Evolutionary conservation across 768 basidiomycete genomes (phyloP).

Genomic region (Agaricus sinodeliciosus): DNA sequence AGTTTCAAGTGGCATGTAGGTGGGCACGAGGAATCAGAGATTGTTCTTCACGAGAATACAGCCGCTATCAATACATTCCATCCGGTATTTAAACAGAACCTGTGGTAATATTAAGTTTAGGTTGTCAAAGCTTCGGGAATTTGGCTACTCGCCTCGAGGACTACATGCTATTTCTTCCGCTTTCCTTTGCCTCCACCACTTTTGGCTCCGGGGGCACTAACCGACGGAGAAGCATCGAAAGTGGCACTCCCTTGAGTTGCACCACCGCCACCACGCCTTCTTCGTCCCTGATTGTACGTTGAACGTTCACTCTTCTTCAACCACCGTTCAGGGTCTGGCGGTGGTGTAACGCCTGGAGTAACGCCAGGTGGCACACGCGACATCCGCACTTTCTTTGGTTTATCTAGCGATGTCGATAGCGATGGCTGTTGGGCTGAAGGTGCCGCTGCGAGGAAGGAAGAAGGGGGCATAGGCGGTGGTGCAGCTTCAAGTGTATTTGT

Average conservation of each 20-base stretch:
- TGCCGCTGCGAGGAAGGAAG: conserved; percentile 23
- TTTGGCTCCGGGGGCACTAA: conserved; percentile 25
- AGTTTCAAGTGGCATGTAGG: conserved; percentile 7
- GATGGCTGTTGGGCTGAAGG: conserved; percentile 27
- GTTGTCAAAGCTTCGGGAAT: neutral
- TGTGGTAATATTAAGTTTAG: conserved; percentile 4
- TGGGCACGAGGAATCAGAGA: conserved; percentile 12
- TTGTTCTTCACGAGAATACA: conserved; percentile 12
- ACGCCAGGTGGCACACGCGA: conserved; percentile 74
- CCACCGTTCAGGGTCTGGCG: conserved; percentile 85
- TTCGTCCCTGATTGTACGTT: conserved; percentile 44
- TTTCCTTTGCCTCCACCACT: conserved; percentile 50
- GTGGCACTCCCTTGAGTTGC: conserved; percentile 63
- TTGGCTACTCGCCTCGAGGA: conserved; percentile 9
- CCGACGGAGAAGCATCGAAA: conserved; percentile 26
- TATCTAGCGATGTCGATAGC: conserved; percentile 19
- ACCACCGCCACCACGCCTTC: conserved; percentile 42
- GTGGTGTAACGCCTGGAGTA: conserved; percentile 69
- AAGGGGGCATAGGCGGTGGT: conserved; percentile 43
- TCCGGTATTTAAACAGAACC: conserved; percentile 9
- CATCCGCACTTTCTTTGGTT: conserved; percentile 44
- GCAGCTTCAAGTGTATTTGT: conserved; percentile 52
- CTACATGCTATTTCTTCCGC: conserved; percentile 51
- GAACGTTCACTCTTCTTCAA: conserved; percentile 80
- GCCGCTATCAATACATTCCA: conserved; percentile 11